Evolutionary conservation across 1,284 basidiomycete species (phyloP).

Genomic region (Sporisorium sorghi): DNA sequence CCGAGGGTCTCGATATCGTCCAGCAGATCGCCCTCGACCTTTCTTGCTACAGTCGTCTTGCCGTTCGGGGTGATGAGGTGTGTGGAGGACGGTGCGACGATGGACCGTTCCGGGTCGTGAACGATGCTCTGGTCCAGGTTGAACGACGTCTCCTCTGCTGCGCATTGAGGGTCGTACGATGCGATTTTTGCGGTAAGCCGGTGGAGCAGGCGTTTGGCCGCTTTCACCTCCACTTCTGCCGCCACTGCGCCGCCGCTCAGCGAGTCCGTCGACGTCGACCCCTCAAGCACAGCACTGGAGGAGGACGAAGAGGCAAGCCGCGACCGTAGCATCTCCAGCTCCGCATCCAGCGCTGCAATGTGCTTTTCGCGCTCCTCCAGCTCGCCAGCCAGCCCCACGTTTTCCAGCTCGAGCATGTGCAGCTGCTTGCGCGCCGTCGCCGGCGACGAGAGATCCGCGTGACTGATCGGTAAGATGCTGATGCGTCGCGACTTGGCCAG

Average conservation of each 20-base stretch:
- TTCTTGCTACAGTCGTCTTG: conserved; percentile 6
- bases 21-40: conserved; percentile 25
- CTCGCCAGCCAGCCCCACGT: conserved; percentile 21
- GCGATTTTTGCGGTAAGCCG: conserved; percentile 15
- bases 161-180: not conserved
- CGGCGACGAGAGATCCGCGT: conserved; percentile 16
- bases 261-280: conserved; percentile 12
- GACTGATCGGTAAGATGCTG: conserved; percentile 16
- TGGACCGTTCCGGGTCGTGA: conserved; percentile 26
- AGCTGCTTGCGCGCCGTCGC: conserved; percentile 6
- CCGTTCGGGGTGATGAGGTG: conserved; percentile 29
- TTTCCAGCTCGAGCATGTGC: conserved; percentile 31
- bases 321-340: conserved; percentile 1
- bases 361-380: conserved; percentile 10
- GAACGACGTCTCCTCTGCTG: conserved; percentile 5
- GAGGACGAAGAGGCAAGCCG: conserved; percentile 10
- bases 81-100: conserved; percentile 12
- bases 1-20: conserved; percentile 32
- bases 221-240: conserved; percentile 24
- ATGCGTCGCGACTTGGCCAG: conserved; percentile 17
- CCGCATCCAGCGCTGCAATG: not conserved
- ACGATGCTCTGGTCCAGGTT: conserved; percentile 31
- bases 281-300: not conserved
- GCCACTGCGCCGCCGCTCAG: not conserved
- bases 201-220: conserved; percentile 18